Evolutionary conservation across 2,329 filamentous ascomycete species (phyloP).

Genomic region (Tolypocladium sp.): DNA sequence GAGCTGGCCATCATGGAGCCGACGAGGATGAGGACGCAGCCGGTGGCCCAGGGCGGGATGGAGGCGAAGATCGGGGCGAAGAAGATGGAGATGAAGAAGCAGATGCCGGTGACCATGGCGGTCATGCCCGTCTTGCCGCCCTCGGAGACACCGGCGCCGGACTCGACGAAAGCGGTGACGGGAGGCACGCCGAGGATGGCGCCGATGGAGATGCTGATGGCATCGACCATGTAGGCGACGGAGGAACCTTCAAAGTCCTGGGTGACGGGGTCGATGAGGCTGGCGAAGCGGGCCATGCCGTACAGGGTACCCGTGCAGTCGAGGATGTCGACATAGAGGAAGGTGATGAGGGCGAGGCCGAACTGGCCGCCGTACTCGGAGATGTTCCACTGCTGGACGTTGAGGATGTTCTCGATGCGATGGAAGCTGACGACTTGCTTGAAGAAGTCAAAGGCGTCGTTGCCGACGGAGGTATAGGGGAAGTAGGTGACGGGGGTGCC

Average conservation of each 20-base stretch:
- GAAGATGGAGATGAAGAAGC: conserved; percentile 82
- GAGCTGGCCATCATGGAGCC: conserved; percentile 79
- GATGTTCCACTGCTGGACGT: conserved; percentile 67
- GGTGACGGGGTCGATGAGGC: conserved; percentile 70
- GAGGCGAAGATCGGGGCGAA: conserved; percentile 87
- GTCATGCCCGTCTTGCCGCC: conserved; percentile 81
- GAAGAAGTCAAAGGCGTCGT: conserved; percentile 75
- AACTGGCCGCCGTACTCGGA: conserved; percentile 63
- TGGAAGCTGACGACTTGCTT: conserved; percentile 81
- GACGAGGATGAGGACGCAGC: conserved; percentile 78
- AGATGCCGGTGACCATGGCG: conserved; percentile 66
- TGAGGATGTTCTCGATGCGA: conserved; percentile 59
- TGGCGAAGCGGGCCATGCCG: conserved; percentile 79
- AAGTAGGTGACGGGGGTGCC: conserved; percentile 71
- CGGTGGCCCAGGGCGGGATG: conserved; percentile 83
- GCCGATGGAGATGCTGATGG: conserved; percentile 68
- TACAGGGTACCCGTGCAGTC: conserved; percentile 82
- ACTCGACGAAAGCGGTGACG: conserved; percentile 81
- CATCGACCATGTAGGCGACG: conserved; percentile 76
- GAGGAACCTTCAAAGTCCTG: conserved; percentile 84
- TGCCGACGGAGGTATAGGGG: conserved; percentile 59
- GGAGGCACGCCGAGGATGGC: conserved; percentile 70
- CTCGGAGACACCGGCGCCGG: conserved; percentile 82
- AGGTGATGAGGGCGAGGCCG: conserved; percentile 75
- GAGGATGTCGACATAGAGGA: conserved; percentile 84